Conservation (phyloP, 2,329 filamentous ascomycete species). For the Elsinoe ampelina region DNA sequence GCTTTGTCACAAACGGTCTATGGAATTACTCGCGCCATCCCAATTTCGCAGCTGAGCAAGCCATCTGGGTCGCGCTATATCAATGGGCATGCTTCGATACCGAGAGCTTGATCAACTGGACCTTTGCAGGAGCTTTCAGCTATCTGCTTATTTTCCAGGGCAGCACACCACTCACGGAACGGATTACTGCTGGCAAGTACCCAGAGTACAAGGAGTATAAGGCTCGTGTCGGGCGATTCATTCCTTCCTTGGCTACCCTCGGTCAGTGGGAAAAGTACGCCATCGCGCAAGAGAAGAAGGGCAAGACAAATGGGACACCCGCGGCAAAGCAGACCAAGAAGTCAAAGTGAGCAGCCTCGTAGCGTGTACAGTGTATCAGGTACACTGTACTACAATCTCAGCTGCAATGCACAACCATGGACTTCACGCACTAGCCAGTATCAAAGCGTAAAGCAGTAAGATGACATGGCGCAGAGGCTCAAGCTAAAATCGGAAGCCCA, state of each 20-base stretch:
- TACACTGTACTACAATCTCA: too few relatives aligned
- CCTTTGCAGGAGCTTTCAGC: constrained; percentile 55
- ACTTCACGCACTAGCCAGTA: too few relatives aligned
- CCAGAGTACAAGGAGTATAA: constrained; percentile 81
- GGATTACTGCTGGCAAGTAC: constrained; percentile 73
- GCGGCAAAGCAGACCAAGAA: constrained; percentile 8
- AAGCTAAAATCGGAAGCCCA: too few relatives aligned
- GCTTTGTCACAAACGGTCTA: constrained; percentile 75
- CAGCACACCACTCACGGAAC: constrained; percentile 80
- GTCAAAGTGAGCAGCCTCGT: neutral
- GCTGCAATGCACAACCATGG: too few relatives aligned
- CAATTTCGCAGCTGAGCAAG: constrained; percentile 88
- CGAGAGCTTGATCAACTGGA: constrained; percentile 67
- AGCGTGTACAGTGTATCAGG: too few relatives aligned
- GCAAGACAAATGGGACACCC: constrained; percentile 9
- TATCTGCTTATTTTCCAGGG: constrained; percentile 79
- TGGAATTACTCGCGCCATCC: constrained; percentile 87
- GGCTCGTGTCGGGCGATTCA: constrained; percentile 68
- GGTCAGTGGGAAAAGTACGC: constrained; percentile 26
- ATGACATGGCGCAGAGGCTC: too few relatives aligned
- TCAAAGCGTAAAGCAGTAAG: too few relatives aligned
- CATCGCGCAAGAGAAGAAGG: constrained; percentile 16
- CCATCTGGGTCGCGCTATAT: constrained; percentile 81
- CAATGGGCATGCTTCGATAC: constrained; percentile 75
- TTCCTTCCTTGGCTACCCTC: constrained; percentile 47